phyloP scores from a whole-genome alignment of 345 rosid genomes.

The Hibiscus syriacus region DNA sequence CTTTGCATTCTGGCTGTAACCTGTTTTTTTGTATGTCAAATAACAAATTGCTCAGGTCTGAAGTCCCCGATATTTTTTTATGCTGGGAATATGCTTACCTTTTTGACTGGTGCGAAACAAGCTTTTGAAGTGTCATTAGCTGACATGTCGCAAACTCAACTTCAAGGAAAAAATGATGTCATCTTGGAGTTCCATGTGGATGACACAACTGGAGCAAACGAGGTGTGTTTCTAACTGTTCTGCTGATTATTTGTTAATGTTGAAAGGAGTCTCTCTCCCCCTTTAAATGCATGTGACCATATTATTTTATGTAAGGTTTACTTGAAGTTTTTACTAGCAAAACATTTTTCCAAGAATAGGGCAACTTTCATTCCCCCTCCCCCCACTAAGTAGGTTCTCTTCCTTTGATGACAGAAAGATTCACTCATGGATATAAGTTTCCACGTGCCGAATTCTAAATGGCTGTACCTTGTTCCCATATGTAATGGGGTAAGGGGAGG shows the following conservation, averaged over 20 bases:
- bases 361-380: not conserved
- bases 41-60: not conserved
- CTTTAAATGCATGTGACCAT: not conserved
- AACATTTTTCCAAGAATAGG: not conserved
- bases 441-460: too few species aligned
- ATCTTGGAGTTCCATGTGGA: constrained; percentile 92
- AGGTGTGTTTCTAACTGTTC: constrained; percentile 34
- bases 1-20: not conserved
- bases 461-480: too few species aligned
- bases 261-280: not conserved
- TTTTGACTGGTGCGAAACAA: constrained; percentile 74
- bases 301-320: not conserved
- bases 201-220: constrained; percentile 96
- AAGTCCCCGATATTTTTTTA: not conserved
- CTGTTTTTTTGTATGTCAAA: not conserved
- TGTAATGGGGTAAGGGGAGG: too few species aligned
- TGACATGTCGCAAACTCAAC: constrained; percentile 82
- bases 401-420: constrained; percentile 57
- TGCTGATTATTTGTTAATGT: not conserved
- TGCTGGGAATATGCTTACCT: constrained; percentile 78
- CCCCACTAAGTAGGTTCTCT: not conserved
- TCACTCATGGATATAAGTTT: constrained; percentile 94
- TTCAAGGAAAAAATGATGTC: constrained; percentile 93
- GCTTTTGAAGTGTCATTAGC: constrained; percentile 94
- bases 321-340: not conserved